phyloP scores from a whole-genome alignment of 305 asterid species.

The Nicotiana rustica region DNA sequence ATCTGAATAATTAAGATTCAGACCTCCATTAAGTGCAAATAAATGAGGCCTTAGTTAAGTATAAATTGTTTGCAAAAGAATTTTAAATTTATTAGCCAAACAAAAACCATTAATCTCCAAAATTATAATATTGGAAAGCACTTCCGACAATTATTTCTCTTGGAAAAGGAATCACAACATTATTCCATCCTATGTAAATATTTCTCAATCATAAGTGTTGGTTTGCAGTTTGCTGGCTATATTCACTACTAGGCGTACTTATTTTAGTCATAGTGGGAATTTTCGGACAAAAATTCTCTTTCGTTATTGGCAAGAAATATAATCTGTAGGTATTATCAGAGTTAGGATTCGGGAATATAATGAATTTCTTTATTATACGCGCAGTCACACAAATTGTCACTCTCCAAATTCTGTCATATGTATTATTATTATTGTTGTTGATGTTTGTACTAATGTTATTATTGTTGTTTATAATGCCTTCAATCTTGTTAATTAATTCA shows the following conservation, averaged over 20 bases:
- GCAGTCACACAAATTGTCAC: too few relatives aligned
- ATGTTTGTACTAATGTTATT: not conserved
- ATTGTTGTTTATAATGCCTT: not conserved
- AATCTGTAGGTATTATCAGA: too few relatives aligned
- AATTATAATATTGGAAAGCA: too few relatives aligned
- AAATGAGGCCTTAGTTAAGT: too few relatives aligned
- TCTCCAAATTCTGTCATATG: not conserved
- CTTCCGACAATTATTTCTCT: not conserved
- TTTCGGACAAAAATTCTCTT: not conserved
- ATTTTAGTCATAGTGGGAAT: not conserved
- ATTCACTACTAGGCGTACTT: not conserved
- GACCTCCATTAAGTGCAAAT: too few relatives aligned
- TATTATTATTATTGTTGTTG: not conserved
- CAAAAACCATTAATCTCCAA: too few relatives aligned
- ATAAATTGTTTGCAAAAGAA: too few relatives aligned
- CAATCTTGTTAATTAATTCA: not conserved
- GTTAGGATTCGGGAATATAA: too few relatives aligned
- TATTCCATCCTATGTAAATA: not conserved
- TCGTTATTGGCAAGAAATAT: too few relatives aligned
- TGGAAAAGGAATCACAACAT: constrained; percentile 10
- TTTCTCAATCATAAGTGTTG: not conserved
- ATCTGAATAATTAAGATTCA: too few relatives aligned
- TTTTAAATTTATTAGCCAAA: too few relatives aligned
- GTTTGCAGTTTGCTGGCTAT: not conserved
- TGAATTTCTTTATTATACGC: too few relatives aligned